Evolutionary conservation across 306 rosid genomes (phyloP).

Genomic region (Hylodesmum podocarpum): DNA sequence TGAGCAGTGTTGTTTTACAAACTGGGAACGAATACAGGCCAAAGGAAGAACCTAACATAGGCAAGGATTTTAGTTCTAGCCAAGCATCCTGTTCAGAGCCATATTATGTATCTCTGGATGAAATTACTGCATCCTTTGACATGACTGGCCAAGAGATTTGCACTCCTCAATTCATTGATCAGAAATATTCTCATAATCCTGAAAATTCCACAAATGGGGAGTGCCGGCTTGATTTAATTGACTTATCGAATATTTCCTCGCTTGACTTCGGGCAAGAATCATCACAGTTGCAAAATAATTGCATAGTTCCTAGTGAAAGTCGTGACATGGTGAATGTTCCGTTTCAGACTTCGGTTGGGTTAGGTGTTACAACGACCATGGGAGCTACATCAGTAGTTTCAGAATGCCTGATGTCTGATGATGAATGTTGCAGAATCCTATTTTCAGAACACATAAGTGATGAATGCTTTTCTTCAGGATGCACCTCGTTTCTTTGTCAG

Average conservation of each 20-base stretch:
- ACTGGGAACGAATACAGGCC: conserved; percentile 50
- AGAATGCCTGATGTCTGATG: conserved; percentile 67
- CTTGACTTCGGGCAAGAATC: conserved; percentile 57
- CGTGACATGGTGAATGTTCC: conserved; percentile 44
- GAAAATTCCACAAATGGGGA: conserved; percentile 47
- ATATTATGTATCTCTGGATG: conserved; percentile 67
- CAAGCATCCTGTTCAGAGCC: conserved; percentile 72
- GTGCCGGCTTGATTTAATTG: conserved; percentile 49
- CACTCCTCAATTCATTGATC: conserved; percentile 54
- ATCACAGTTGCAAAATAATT: conserved; percentile 52
- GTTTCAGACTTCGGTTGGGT: conserved; percentile 52
- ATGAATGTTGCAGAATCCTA: conserved; percentile 82
- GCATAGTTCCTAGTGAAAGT: conserved; percentile 46
- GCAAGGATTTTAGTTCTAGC: conserved; percentile 52
- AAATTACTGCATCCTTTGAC: conserved; percentile 51
- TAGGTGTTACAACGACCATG: conserved; percentile 43
- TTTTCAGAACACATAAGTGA: conserved; percentile 65
- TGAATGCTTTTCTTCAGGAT: conserved; percentile 48
- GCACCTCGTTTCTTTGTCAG: conserved; percentile 50
- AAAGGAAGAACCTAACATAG: conserved; percentile 50
- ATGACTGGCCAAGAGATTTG: conserved; percentile 52
- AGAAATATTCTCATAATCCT: conserved; percentile 56
- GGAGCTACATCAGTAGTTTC: conserved; percentile 39
- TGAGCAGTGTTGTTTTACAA: conserved; percentile 46
- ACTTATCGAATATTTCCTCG: conserved; percentile 54